Evolutionary conservation across 345 rosid genomes (phyloP).

Genomic region (Moricandia arvensis): DNA sequence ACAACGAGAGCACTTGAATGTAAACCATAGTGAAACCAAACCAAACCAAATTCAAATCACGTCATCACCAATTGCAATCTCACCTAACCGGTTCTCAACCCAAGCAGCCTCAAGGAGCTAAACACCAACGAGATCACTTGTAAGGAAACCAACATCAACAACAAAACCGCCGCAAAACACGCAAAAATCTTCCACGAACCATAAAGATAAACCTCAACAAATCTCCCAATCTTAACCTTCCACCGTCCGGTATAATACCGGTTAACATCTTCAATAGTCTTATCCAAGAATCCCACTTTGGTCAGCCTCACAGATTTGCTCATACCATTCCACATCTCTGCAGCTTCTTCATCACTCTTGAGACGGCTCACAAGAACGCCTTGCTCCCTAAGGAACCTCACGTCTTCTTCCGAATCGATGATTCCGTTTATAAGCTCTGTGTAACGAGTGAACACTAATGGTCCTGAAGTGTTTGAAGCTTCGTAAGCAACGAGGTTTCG

Average conservation of each 20-base stretch:
- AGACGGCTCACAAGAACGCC: slow-evolving; percentile 59
- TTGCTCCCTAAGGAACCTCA: slow-evolving; percentile 59
- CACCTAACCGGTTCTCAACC: slow-evolving; percentile 25
- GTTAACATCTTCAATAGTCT: slow-evolving; percentile 75
- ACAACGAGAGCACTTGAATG: slow-evolving; percentile 45
- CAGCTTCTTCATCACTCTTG: slow-evolving; percentile 70
- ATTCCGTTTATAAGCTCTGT: slow-evolving; percentile 80
- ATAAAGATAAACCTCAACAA: slow-evolving; percentile 47
- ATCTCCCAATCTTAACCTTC: slow-evolving; percentile 51
- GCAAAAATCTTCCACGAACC: slow-evolving; percentile 66
- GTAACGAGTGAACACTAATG: slow-evolving; percentile 67
- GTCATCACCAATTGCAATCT: neutral
- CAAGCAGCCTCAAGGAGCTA: slow-evolving; percentile 12
- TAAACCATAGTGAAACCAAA: slow-evolving; percentile 27
- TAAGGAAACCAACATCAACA: slow-evolving; percentile 50
- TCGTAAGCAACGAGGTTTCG: slow-evolving; percentile 82
- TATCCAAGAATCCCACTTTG: slow-evolving; percentile 60
- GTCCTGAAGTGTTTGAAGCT: slow-evolving; percentile 57
- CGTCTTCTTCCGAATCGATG: slow-evolving; percentile 66
- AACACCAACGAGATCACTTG: slow-evolving; percentile 45
- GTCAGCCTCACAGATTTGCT: slow-evolving; percentile 62
- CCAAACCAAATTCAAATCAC: neutral
- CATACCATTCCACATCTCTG: slow-evolving; percentile 83
- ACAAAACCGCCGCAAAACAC: slow-evolving; percentile 45
- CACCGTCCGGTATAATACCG: slow-evolving; percentile 50